Evolutionary conservation across 257 asterid species (phyloP).

Genomic region (Solanum appendiculatum): DNA sequence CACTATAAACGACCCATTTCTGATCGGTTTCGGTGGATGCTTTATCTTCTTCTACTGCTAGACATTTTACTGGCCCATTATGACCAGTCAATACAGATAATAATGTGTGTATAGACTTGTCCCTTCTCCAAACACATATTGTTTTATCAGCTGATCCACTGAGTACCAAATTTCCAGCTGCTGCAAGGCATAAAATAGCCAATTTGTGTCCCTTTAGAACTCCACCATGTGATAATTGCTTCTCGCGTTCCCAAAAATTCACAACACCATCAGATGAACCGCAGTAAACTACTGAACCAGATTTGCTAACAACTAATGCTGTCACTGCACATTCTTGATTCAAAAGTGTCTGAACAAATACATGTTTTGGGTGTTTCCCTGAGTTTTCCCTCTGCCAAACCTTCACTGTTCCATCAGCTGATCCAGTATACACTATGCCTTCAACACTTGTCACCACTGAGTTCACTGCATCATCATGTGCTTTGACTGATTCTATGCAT

Average conservation of each 20-base stretch:
- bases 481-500: conserved; percentile 46
- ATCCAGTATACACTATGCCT: conserved; percentile 48
- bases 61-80: conserved; percentile 54
- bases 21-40: conserved; percentile 10
- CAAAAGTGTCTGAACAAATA: conserved; percentile 21
- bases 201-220: conserved; percentile 43
- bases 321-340: conserved; percentile 51
- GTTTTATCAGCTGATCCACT: conserved; percentile 56
- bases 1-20: conserved; percentile 51
- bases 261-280: conserved; percentile 63
- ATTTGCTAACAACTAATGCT: conserved; percentile 27
- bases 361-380: conserved; percentile 22
- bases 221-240: conserved; percentile 37
- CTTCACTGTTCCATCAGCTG: conserved; percentile 58
- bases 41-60: conserved; percentile 46
- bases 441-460: conserved; percentile 25
- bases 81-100: conserved; percentile 44
- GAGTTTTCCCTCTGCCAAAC: conserved; percentile 37
- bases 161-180: conserved; percentile 36
- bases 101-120: conserved; percentile 25
- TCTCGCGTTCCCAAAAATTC: conserved; percentile 39
- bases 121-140: conserved; percentile 62
- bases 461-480: conserved; percentile 61
- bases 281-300: conserved; percentile 29
- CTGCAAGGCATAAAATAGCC: conserved; percentile 50